Base-by-base conservation (phyloP, 352 stramenopile species). In the Pythium myriotylum region DNA sequence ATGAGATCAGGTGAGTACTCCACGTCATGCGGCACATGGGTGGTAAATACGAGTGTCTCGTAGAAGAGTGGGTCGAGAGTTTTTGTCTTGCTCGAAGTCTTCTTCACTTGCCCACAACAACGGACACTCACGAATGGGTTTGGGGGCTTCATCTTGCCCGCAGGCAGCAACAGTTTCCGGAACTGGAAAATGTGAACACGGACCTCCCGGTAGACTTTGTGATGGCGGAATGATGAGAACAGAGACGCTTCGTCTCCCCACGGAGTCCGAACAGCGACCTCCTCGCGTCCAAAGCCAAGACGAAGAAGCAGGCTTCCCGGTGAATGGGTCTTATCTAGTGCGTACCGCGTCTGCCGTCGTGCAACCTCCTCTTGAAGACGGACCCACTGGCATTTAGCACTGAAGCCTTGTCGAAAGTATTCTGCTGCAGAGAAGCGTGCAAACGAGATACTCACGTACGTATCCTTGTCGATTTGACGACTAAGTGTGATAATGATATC, bases 141-240 rank as follows among this genome's bases (percentile, higher is more conserved):
- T 1, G 79, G 77, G 0, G 75, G 24, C 0, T 81, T 83, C n/a
- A 79, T 64, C n/a, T 71, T 70, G 2, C 74, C 80, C 1, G 66
- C 53, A 1, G 77, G 68, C 0, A 90, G 57, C 8, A 90, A 58
- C 0, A 91, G 55, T 29, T 81, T 73, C 16, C 85, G 73, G 19
- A 81, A 83, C 54, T 97, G 90, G 62, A 91, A 97, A 13, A 97
- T 29, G 53, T 97, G 81, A 0, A 97, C 77, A 7, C 88, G 86
- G 9, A 96, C 65, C 20, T 91, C 79, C 2, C 79, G 72, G 54
- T 89, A 54, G 17, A 92, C 72, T 20, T 65, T 60, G 23, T 80
- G 67, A 2, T 74, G 73, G 3, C 76, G 72, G 45, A 89, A 87
- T 0, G 77, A 72, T 3, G 54, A 35, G 29, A 88, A 89, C 0